phyloP scores from a whole-genome alignment of 1,284 basidiomycete genomes.

The Apiotrichum montevideense region DNA sequence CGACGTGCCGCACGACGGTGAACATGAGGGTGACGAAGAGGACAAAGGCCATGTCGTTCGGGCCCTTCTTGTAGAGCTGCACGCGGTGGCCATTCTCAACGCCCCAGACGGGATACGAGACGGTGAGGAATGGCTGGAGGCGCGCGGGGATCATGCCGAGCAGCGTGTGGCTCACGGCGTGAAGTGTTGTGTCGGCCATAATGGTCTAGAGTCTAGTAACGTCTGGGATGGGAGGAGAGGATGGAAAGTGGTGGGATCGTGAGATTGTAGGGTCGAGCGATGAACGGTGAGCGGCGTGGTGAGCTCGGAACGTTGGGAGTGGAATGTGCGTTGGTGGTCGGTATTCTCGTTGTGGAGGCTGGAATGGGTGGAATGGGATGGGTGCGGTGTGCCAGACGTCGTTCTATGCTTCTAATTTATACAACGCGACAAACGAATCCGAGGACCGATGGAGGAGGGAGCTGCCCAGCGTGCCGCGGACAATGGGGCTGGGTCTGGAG shows the following conservation, averaged over 20 bases:
- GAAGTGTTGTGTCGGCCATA: no score
- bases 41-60: conserved; percentile 64
- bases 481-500: no score
- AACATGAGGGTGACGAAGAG: conserved; percentile 68
- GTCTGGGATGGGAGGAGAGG: neutral
- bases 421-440: no score
- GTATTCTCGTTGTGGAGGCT: no score
- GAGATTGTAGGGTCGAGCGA: neutral
- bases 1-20: conserved; percentile 68
- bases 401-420: no score
- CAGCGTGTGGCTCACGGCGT: neutral
- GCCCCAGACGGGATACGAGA: conserved; percentile 65
- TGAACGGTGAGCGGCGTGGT: no score
- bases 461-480: no score
- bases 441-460: no score
- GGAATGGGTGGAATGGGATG: no score
- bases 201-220: no score
- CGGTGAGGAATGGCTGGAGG: conserved; percentile 59
- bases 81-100: conserved; percentile 3
- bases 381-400: no score
- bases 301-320: neutral
- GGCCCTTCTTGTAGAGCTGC: conserved; percentile 57
- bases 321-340: neutral
- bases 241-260: neutral
- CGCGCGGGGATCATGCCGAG: conserved; percentile 3